Evolutionary conservation across 1,284 basidiomycete species (phyloP).

Genomic region (Boletus albobrunnescens): DNA sequence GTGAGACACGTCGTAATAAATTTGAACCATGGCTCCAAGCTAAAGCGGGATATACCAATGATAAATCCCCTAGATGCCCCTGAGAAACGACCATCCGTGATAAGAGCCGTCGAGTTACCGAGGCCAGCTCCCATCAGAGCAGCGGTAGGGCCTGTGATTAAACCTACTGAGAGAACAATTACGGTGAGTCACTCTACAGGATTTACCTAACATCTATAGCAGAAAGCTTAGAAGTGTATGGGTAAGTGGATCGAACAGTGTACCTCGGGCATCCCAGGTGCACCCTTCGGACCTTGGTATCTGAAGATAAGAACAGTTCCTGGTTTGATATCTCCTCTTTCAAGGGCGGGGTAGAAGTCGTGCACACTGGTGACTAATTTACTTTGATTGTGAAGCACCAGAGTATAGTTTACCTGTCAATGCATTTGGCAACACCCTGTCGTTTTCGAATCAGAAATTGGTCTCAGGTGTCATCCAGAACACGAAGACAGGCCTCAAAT

Average conservation of each 20-base stretch:
- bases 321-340: conserved; percentile 77
- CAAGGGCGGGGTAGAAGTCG: conserved; percentile 81
- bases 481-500: conserved; percentile 62
- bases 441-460: conserved; percentile 6
- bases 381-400: background rate
- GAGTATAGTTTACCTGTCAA: conserved; percentile 52
- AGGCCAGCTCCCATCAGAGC: conserved; percentile 92
- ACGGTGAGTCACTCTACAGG: background rate
- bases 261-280: conserved; percentile 94
- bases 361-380: conserved; percentile 53
- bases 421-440: conserved; percentile 71
- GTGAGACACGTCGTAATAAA: conserved; percentile 4
- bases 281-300: conserved; percentile 95
- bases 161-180: conserved; percentile 6
- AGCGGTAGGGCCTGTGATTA: conserved; percentile 69
- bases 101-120: conserved; percentile 83
- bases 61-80: conserved; percentile 68
- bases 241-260: conserved; percentile 16
- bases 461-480: background rate
- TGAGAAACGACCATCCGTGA: conserved; percentile 96
- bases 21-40: background rate
- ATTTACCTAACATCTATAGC: conserved; percentile 46
- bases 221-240: conserved; percentile 2
- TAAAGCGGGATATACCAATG: conserved; percentile 47
- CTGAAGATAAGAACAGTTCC: conserved; percentile 88